A percentile compares a stretch with the other conserved stretches of the same genome.
Conservation (phyloP, 1,139 yeast species). For the Geotrichum europaeum region DNA sequence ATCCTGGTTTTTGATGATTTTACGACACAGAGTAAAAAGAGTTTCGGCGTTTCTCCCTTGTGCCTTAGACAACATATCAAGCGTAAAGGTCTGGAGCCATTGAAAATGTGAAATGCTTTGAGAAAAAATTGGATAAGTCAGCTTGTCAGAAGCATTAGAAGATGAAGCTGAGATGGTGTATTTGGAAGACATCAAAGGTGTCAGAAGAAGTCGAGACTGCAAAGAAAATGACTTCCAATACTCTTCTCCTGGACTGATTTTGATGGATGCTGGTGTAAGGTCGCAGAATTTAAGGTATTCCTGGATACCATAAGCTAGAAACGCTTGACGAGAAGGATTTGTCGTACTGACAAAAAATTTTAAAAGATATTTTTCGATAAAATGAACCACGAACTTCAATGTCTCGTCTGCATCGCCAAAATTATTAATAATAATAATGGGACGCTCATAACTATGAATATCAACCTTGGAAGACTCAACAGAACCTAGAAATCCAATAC, state of each 20-base stretch:
- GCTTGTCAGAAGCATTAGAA: constrained; percentile 20
- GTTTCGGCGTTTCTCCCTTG: constrained; percentile 39
- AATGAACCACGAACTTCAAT: constrained; percentile 54
- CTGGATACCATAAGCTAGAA: constrained; percentile 85
- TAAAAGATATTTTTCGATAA: constrained; percentile 64
- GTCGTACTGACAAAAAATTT: constrained; percentile 86
- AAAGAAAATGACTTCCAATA: constrained; percentile 63
- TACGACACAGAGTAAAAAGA: constrained; percentile 60
- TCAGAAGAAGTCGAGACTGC: constrained; percentile 64
- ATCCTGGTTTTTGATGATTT: constrained; percentile 57
- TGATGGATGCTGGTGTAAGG: constrained; percentile 35
- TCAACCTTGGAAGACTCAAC: constrained; percentile 61
- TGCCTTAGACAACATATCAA: constrained; percentile 52
- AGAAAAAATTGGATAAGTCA: constrained; percentile 45
- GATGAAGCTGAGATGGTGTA: constrained; percentile 50
- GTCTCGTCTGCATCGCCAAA: constrained; percentile 60
- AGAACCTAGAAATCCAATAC: constrained; percentile 73
- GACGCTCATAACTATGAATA: constrained; percentile 42
- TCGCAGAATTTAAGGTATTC: constrained; percentile 67
- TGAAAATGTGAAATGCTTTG: constrained; percentile 37
- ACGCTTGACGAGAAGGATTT: constrained; percentile 78
- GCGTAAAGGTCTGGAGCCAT: constrained; percentile 70
- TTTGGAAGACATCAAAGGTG: constrained; percentile 68
- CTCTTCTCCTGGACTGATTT: constrained; percentile 10
- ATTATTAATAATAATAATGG: constrained; percentile 51